Percentiles rank a stretch among this genome's conserved stretches.
Evolutionary conservation across 306 rosid genomes (phyloP).

Genomic region (Calophaca sinica): DNA sequence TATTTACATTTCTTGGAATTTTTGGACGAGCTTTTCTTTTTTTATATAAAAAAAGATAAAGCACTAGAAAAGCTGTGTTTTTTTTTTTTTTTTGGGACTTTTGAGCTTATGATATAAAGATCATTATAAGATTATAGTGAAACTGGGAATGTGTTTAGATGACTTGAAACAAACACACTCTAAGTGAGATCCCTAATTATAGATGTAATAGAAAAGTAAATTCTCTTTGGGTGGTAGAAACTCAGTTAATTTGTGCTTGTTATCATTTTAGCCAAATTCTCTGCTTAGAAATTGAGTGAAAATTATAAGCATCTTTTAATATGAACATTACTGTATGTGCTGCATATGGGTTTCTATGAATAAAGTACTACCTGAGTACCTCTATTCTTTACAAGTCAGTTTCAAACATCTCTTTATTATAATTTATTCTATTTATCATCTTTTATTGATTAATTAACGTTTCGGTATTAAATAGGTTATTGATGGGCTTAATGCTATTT

Average conservation of each 20-base stretch:
- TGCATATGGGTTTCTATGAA: neutral
- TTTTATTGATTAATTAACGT: constrained; percentile 36
- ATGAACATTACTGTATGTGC: constrained; percentile 14
- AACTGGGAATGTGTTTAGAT: no score
- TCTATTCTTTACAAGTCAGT: constrained; percentile 7
- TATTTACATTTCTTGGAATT: no score
- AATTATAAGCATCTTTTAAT: constrained; percentile 12
- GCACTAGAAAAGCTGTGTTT: no score
- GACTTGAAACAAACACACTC: neutral
- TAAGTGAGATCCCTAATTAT: no score
- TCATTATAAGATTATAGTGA: no score
- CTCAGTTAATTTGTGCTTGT: neutral
- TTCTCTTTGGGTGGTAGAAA: no score
- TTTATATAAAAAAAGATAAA: no score
- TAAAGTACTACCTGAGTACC: constrained; percentile 18
- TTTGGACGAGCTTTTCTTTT: no score
- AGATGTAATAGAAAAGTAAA: no score
- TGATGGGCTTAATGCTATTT: constrained; percentile 69
- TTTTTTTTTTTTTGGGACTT: no score
- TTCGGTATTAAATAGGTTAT: constrained; percentile 65
- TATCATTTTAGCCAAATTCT: neutral
- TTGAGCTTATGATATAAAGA: no score
- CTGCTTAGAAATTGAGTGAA: constrained; percentile 3
- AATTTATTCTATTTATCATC: constrained; percentile 38
- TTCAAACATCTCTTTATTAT: constrained; percentile 13